Percentiles rank a stretch among this genome's conserved stretches.
Evolutionary conservation across 768 basidiomycete species (phyloP).

Genomic region (Psilocybe sp.): DNA sequence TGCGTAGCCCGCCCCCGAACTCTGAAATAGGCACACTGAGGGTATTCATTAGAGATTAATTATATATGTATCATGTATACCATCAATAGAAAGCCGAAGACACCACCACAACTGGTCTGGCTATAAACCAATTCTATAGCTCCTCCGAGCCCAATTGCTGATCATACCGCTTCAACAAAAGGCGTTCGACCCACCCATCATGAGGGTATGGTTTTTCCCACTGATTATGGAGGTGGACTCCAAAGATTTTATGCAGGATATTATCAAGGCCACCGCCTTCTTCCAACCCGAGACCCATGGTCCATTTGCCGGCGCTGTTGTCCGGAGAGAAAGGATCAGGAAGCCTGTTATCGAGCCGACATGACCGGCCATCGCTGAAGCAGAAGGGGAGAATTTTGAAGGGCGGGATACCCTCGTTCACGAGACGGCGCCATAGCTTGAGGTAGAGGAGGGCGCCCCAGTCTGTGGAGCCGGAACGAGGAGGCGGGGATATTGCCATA

Average conservation of each 20-base stretch:
- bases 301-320: constrained; percentile 58
- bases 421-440: constrained; percentile 84
- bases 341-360: constrained; percentile 88
- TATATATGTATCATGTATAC: constrained; percentile 8
- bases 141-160: constrained; percentile 22
- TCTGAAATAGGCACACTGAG: no score
- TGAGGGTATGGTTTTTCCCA: constrained; percentile 87
- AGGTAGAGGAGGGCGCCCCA: constrained; percentile 93
- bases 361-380: constrained; percentile 88
- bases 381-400: constrained; percentile 96
- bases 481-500: constrained; percentile 74
- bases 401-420: constrained; percentile 69
- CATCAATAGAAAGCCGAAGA: neutral
- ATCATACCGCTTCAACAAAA: constrained; percentile 69
- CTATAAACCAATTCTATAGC: constrained; percentile 2
- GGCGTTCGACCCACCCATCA: constrained; percentile 83
- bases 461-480: constrained; percentile 78
- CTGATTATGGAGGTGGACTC: constrained; percentile 92
- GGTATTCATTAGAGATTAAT: constrained; percentile 2
- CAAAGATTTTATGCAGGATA: constrained; percentile 71
- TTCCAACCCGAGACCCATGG: constrained; percentile 57
- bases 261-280: constrained; percentile 63
- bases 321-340: constrained; percentile 84
- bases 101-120: neutral
- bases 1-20: no score